Base-by-base conservation (phyloP, 163 green algal genomes). In the Volvox carteri region DNA sequence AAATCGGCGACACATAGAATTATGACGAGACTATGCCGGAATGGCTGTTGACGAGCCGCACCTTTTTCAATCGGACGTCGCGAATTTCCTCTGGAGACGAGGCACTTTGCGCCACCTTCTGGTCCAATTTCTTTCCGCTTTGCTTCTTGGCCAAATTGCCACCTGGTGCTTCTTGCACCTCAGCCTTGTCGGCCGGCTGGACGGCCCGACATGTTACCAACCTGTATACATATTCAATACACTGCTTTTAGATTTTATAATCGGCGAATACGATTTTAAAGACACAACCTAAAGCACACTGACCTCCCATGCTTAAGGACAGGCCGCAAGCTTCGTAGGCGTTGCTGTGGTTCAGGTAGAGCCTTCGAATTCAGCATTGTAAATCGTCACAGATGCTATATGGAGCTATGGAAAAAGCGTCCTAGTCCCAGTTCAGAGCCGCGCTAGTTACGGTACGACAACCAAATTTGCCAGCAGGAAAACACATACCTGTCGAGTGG, bases 61-160 rank as follows among this genome's bases (percentile, higher is more conserved):
- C 95, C 94, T 98, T 98, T 46, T 95, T 86, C 0, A 97, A 91
- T 16, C 95, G 90, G 84, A 98, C 65, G 33, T 88, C 92, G 4
- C 92, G 89, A 60, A 98, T 95, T 65, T 97, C 96, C 50, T 95
- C 94, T 42, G 94, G 90, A 16, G 90, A 95, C 0, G 93, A 96
- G 0, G 91, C 93, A 56, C 77, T 85, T 70, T 84, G 75, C 4
- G 75, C 50, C 30, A 52, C 50, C n/a, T 65, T 80, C 11, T 65
- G 42, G 1, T 80, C 73, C 8, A 23, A 14, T 28, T 60, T 65
- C 42, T 78, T 78, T 1, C 16, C 1, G 19, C 70, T 41, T 58
- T 78, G 65, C 33, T 75, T 75, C 65, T 78, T 81, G 8, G 44
- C 23, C 23, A n/a, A 6, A n/a, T 33, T 44, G 11, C 7, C 44